Evolutionary conservation across 768 basidiomycete genomes (phyloP).

Genomic region (Trametes punicea): DNA sequence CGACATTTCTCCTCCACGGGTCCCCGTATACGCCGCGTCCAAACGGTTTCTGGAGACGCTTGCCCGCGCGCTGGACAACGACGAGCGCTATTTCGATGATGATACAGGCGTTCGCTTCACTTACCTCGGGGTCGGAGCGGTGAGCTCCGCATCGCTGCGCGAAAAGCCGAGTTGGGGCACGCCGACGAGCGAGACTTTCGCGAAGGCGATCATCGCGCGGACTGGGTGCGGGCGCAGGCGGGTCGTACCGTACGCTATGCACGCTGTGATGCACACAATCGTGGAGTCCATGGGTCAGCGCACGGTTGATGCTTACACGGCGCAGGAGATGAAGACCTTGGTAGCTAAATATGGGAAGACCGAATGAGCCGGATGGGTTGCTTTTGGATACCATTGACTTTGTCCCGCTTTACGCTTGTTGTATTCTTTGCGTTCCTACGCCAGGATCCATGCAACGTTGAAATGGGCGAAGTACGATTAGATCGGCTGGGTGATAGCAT

Average conservation of each 20-base stretch:
- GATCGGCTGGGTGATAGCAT: too few species aligned
- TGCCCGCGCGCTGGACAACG: conserved; percentile 21
- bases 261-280: conserved; percentile 16
- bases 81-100: conserved; percentile 23
- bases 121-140: conserved; percentile 26
- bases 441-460: too few species aligned
- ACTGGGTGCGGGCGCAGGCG: conserved; percentile 24
- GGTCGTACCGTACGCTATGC: conserved; percentile 22
- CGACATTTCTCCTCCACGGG: conserved; percentile 22
- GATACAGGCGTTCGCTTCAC: conserved; percentile 23
- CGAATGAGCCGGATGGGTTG: not conserved
- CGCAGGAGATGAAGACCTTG: conserved; percentile 12
- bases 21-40: conserved; percentile 24
- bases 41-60: conserved; percentile 27
- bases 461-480: too few species aligned
- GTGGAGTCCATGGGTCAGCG: conserved; percentile 10
- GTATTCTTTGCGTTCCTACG: too few species aligned
- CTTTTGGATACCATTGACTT: too few species aligned
- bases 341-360: conserved; percentile 3
- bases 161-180: conserved; percentile 4
- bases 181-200: conserved; percentile 22
- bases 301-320: conserved; percentile 8
- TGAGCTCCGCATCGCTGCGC: conserved; percentile 15
- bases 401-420: not conserved
- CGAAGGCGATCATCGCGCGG: conserved; percentile 18